Conservation (phyloP, 768 basidiomycete species). For the Amanita thiersii region DNA sequence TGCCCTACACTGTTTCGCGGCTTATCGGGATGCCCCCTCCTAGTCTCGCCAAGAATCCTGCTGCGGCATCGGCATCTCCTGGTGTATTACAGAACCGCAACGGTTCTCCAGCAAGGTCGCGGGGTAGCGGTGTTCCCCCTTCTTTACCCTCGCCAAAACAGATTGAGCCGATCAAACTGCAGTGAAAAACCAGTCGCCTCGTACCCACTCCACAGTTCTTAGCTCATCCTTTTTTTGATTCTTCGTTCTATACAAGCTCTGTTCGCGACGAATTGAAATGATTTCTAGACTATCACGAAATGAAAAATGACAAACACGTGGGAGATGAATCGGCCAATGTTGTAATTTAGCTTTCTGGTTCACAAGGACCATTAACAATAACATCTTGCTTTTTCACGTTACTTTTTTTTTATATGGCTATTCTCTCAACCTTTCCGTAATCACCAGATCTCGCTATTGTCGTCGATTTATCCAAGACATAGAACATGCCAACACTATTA, state of each 20-base stretch:
- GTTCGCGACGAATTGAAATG: neutral
- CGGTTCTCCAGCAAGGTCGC: conserved; percentile 18
- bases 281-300: neutral
- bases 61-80: conserved; percentile 18
- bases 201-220: neutral
- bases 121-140: conserved; percentile 15
- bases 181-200: conserved; percentile 14
- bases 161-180: conserved; percentile 35
- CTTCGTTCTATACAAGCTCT: neutral
- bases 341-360: conserved; percentile 4
- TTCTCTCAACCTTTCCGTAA: neutral
- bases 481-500: no score
- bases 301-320: neutral
- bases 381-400: neutral
- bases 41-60: conserved; percentile 40
- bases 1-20: conserved; percentile 77
- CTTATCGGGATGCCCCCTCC: conserved; percentile 74
- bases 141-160: conserved; percentile 33
- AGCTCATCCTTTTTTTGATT: neutral
- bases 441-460: no score
- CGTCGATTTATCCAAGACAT: no score
- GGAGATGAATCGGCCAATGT: neutral
- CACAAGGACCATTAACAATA: conserved; percentile 3
- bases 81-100: conserved; percentile 9
- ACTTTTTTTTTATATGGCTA: neutral